Evolutionary conservation across 2,329 filamentous ascomycete species (phyloP).

Genomic region (Rutstroemia sp.): DNA sequence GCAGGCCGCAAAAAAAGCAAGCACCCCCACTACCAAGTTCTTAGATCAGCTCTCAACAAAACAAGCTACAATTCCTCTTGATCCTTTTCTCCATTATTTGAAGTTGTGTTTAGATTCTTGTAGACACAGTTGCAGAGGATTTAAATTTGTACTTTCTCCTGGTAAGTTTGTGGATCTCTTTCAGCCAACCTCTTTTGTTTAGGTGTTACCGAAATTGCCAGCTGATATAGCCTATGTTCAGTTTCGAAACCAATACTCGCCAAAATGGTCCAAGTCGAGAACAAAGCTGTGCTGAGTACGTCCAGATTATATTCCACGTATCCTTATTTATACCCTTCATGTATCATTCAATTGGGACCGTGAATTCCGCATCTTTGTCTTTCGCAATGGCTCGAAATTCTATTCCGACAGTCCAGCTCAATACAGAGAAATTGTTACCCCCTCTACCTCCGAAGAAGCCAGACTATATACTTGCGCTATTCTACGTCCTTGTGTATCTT

Average conservation of each 20-base stretch:
- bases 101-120: not conserved
- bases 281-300: constrained; percentile 62
- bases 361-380: not conserved
- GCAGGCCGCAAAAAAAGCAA: constrained; percentile 13
- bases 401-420: constrained; percentile 7
- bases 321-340: constrained; percentile 14
- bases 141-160: not conserved
- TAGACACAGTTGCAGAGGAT: not conserved
- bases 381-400: constrained; percentile 2
- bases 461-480: constrained; percentile 37
- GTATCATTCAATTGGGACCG: not conserved
- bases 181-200: not conserved
- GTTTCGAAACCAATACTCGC: constrained; percentile 12
- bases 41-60: constrained; percentile 8
- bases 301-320: constrained; percentile 26
- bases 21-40: constrained; percentile 4
- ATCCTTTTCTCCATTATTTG: not conserved
- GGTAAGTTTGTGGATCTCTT: not conserved
- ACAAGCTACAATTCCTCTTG: not conserved
- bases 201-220: constrained; percentile 14
- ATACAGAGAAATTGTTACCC: constrained; percentile 6
- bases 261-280: constrained; percentile 53
- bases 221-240: constrained; percentile 8
- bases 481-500: constrained; percentile 48
- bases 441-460: not conserved